Conservation (phyloP, 129 eudicot genomes). For the Logfia minima region DNA sequence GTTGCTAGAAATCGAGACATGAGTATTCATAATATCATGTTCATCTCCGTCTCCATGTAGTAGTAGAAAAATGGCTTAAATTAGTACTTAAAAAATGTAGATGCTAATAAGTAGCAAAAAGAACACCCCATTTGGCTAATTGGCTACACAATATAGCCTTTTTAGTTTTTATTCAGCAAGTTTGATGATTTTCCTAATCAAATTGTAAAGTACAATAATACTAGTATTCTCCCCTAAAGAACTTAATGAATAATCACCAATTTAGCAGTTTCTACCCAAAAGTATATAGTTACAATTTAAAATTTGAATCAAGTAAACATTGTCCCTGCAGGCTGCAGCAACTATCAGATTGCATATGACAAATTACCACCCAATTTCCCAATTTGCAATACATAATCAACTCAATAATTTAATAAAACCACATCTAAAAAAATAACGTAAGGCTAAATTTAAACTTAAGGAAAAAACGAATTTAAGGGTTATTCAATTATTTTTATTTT, state of each 20-base stretch:
- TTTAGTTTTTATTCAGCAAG: neutral
- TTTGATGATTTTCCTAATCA: neutral
- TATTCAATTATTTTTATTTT: no score
- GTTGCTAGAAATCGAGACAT: neutral
- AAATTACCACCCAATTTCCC: constrained; percentile 47
- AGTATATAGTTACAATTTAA: neutral
- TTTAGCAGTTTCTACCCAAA: neutral
- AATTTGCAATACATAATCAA: constrained; percentile 28
- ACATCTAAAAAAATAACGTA: neutral
- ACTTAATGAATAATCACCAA: no score
- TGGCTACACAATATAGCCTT: neutral
- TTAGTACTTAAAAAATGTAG: neutral
- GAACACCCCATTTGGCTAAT: neutral
- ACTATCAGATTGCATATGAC: no score
- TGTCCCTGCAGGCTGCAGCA: no score
- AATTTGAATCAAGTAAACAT: neutral
- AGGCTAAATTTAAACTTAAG: constrained; percentile 2
- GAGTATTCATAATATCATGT: neutral
- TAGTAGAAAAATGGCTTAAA: neutral
- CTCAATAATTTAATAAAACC: neutral
- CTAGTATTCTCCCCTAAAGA: no score
- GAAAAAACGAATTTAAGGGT: neutral
- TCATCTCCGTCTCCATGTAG: neutral
- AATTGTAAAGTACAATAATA: neutral
- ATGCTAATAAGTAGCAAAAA: neutral